Evolutionary conservation across 805 yeast genomes (phyloP), one percentile per base, ranked within the genome.

Genomic region (Zygoascus ofunaensis): DNA sequence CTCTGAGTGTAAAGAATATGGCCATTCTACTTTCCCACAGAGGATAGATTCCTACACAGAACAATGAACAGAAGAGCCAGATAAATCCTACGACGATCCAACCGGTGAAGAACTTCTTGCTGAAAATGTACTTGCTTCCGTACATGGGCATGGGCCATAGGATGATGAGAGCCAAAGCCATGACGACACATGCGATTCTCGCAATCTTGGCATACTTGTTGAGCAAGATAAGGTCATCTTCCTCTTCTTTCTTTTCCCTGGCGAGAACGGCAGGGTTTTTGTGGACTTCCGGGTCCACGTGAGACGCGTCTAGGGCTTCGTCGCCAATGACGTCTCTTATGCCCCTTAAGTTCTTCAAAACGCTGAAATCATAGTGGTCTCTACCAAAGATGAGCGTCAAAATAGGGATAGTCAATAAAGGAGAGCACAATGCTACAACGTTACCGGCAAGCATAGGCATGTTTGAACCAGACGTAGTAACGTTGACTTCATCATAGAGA

Each of bases 81-180:
- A 86, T 77, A 43, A 87, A 76, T 47, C 81, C 78, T 24, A 87
- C 94, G 32, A 72, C 77, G 40, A 87, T 74, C 95, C 95, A 87
- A 37, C 95, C 95, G 4, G 92, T 83, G 63, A 87, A 87, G 65
- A 85, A 85, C 45, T 61, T 63, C 61, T 76, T 79, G 43, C 85
- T 76, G 64, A 87, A 87, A 34, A 87, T 69, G 58, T 87, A 87
- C 2, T 74, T 72, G 3, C 81, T 58, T 26, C 95, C 96, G 61
- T 81, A 87, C 92, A 87, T 81, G 52, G 96, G 95, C 87, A 87
- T 83, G 56, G 96, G 96, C 92, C 94, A 86, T 24, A 87, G 57
- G 30, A 87, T 72, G 26, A 87, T 64, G 41, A 87, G 65, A 39
- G 80, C 70, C 5, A 85, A 53, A 4, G 86, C 77, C 52, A 85